A percentile compares a stretch with the other conserved stretches of the same genome.
Conservation (phyloP, 495 filamentous ascomycete genomes). For the Hyaloscypha variabilis region DNA sequence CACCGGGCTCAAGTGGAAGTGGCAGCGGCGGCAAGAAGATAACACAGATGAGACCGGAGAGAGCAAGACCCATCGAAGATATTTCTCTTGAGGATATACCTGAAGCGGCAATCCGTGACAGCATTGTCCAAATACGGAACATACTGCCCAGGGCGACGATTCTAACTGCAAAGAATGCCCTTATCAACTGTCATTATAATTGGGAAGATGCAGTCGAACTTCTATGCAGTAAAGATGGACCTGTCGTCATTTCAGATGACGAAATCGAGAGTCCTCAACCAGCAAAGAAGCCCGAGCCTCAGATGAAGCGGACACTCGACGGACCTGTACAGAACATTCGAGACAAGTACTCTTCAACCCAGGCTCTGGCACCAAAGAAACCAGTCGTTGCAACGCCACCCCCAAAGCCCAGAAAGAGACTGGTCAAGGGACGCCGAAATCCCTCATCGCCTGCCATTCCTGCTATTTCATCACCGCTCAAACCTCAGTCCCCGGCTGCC, state of each 20-base stretch:
- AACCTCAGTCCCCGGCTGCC: constrained; percentile 30
- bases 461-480: constrained; percentile 36
- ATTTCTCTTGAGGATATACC: constrained; percentile 56
- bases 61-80: constrained; percentile 52
- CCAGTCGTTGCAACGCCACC: constrained; percentile 25
- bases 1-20: constrained; percentile 1
- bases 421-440: constrained; percentile 63
- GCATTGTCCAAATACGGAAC: constrained; percentile 57
- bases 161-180: constrained; percentile 51
- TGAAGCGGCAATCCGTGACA: constrained; percentile 52
- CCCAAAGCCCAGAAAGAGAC: constrained; percentile 45
- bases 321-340: constrained; percentile 53
- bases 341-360: constrained; percentile 58
- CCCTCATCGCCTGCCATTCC: constrained; percentile 43
- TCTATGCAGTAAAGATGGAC: constrained; percentile 40
- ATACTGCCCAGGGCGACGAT: constrained; percentile 56
- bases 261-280: constrained; percentile 26
- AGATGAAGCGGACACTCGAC: constrained; percentile 53
- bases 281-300: constrained; percentile 44
- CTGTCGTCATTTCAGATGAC: constrained; percentile 35
- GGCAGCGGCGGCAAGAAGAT: constrained; percentile 30
- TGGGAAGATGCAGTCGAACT: constrained; percentile 61
- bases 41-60: constrained; percentile 50
- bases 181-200: constrained; percentile 54
- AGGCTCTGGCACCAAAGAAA: constrained; percentile 31